phyloP scores from a whole-genome alignment of 345 rosid species.

The Carallia brachiata region DNA sequence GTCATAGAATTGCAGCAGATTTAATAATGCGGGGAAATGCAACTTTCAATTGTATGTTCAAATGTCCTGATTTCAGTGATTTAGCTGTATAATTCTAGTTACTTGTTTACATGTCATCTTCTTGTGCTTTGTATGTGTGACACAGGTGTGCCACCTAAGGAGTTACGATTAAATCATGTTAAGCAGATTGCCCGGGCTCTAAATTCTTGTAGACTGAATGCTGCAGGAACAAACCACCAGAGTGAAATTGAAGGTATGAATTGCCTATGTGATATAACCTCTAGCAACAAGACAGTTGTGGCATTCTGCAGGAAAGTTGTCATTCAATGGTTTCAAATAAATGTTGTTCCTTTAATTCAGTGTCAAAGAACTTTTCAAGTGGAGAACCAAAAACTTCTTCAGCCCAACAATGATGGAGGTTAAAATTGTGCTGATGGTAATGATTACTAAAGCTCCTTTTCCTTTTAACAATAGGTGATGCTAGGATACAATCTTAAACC shows the following conservation, averaged over 20 bases:
- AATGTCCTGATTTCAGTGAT: not conserved
- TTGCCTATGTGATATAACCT: not conserved
- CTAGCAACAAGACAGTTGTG: no score
- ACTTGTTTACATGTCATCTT: no score
- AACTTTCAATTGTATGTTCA: constrained; percentile 49
- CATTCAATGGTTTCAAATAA: not conserved
- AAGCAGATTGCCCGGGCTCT: constrained; percentile 65
- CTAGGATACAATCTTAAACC: not conserved
- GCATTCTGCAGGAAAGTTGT: not conserved
- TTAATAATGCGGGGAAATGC: constrained; percentile 28
- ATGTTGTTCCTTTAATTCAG: constrained; percentile 3
- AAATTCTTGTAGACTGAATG: constrained; percentile 31
- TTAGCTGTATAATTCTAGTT: no score
- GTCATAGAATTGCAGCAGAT: constrained; percentile 29
- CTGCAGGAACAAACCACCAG: constrained; percentile 21
- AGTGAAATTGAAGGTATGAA: constrained; percentile 45
- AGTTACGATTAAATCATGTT: constrained; percentile 63
- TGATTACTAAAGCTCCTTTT: not conserved
- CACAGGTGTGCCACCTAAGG: constrained; percentile 55
- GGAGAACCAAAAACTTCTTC: constrained; percentile 7
- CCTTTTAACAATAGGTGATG: constrained; percentile 8
- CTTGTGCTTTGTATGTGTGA: not conserved
- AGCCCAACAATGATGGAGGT: not conserved
- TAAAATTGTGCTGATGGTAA: constrained; percentile 10
- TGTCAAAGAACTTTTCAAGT: constrained; percentile 9